These are phyloP conservation scores for Bolboschoenus planiculmis DNA, from an alignment of 176 grass and related monocot species.

Conservation along the genomic window DNA sequence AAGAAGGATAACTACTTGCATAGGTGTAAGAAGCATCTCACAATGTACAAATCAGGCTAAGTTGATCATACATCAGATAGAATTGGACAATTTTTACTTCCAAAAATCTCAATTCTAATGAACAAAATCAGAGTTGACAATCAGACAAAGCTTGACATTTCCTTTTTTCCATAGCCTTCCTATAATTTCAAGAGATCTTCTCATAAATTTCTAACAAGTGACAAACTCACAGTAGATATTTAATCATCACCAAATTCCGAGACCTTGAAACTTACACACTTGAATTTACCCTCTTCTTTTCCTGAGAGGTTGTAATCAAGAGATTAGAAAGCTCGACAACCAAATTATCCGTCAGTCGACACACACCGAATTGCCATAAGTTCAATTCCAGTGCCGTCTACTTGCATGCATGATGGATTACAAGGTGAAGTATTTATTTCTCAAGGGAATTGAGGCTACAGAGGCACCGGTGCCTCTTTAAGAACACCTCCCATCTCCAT, in stretches of 20 bases:
- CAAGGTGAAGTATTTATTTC: not conserved
- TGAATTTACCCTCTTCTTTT: not conserved
- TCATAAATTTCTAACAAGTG: not conserved
- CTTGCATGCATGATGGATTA: not conserved
- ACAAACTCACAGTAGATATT: not conserved
- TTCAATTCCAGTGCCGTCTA: not conserved
- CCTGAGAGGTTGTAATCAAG: not conserved
- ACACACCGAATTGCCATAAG: not conserved
- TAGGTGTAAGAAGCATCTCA: not conserved
- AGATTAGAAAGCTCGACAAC: not conserved
- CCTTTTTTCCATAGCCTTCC: not conserved
- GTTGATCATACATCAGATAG: not conserved
- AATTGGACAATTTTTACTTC: not conserved
- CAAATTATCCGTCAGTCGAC: not conserved
- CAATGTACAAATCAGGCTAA: not conserved
- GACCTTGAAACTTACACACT: not conserved
- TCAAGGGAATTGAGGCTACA: conserved; percentile 18
- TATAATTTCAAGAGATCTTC: not conserved
- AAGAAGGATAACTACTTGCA: too few relatives aligned
- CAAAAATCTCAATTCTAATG: not conserved
- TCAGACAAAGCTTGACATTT: not conserved
- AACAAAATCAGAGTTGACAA: not conserved
- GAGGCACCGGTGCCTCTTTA: conserved; percentile 56
- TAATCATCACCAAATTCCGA: not conserved
- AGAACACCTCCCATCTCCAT: conserved; percentile 72